Evolutionary conservation across 176 grass and related monocot genomes (phyloP), one percentile per base, ranked within the genome.

Genomic region (Rhynchospora breviuscula): DNA sequence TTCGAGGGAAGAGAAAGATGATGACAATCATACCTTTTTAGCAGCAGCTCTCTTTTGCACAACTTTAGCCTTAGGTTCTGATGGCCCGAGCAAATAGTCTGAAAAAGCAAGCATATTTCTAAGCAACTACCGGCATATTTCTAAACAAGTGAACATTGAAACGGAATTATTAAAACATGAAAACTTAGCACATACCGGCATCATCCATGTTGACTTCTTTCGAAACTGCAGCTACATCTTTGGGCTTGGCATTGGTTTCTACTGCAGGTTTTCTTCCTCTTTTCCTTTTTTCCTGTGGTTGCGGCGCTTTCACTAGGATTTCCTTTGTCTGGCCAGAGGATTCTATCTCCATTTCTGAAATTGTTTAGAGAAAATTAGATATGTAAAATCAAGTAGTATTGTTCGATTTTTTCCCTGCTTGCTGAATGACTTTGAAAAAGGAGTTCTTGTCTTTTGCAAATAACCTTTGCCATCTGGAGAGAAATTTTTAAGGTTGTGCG

Each of bases 271-370:
- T 91, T 67, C 59, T 87, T 82, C 92, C 94, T 72, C 83, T 85
- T 12, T 65, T 78, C 68, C 88, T 91, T 57, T 92, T 89, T 40
- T 25, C 81, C 52, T 72, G 65, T 31, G 78, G 76, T 23, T 59
- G 54, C 13, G 71, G 84, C 25, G 79, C 87, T 17, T 82, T 44
- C 22, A 44, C 19, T 51, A 45, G 69, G 33, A 78, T 63, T 26
- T 90, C 89, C 29, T 77, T 92, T 86, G 61, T 67, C 46, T 80
- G 82, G 1, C 71, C 10, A 17, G 31, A 45, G 40, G 70, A 19
- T 75, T 75, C 85, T 13, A 62, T 62, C 19, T 88, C 91, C 85
- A 93, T 93, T 35, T 85, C 91, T 90, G 52, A 43, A 80, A 89
- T n/a, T 71, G 79, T 43, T 64, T 85, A 83, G 52, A 70, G 3